Conservation (phyloP, 441 rosid species). For the Geranium incanum region DNA sequence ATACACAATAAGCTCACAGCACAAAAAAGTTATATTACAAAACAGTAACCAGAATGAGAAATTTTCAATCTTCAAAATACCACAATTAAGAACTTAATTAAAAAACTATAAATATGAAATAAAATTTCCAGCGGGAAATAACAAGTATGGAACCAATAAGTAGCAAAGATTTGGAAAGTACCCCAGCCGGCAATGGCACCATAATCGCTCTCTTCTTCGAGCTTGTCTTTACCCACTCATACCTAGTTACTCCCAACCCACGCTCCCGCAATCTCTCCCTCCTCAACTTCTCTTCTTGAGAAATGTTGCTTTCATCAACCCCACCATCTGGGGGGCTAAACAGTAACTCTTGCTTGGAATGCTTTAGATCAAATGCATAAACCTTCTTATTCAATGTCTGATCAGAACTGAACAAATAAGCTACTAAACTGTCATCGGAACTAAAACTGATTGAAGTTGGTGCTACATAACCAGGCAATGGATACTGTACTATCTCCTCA, state of each 20-base stretch:
- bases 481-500: slow-evolving; percentile 79
- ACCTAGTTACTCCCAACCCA: slow-evolving; percentile 89
- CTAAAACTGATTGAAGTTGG: slow-evolving; percentile 77
- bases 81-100: too few relatives aligned
- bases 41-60: too few relatives aligned
- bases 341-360: slow-evolving; percentile 45
- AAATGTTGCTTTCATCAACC: slow-evolving; percentile 78
- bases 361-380: slow-evolving; percentile 53
- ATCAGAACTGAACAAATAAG: slow-evolving; percentile 72
- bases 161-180: slow-evolving; percentile 27
- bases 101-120: neutral
- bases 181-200: slow-evolving; percentile 95
- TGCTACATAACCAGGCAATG: slow-evolving; percentile 75
- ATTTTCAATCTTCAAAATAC: too few relatives aligned
- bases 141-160: neutral
- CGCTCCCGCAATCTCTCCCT: slow-evolving; percentile 90
- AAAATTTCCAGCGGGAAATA: too few relatives aligned
- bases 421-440: slow-evolving; percentile 61
- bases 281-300: slow-evolving; percentile 79
- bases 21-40: too few relatives aligned
- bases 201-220: slow-evolving; percentile 57
- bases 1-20: too few relatives aligned
- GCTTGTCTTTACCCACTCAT: slow-evolving; percentile 81
- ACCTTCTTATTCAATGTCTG: slow-evolving; percentile 59
- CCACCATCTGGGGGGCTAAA: slow-evolving; percentile 88